Evolutionary conservation across 2,329 filamentous ascomycete species (phyloP), one percentile per base, ranked within the genome.

Genomic region (Fusarium acutatum): DNA sequence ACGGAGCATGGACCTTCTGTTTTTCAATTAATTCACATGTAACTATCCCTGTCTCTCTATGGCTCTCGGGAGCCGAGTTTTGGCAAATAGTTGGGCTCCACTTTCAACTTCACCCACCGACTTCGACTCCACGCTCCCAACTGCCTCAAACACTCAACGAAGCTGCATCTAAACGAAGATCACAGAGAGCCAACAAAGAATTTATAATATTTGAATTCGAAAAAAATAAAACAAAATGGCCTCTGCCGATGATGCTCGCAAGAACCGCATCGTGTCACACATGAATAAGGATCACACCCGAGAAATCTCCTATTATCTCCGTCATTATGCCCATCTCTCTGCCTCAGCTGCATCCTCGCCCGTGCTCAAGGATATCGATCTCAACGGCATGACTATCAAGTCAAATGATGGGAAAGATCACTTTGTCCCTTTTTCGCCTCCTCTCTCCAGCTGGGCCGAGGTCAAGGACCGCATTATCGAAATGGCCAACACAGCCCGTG

Each of bases 251-350:
- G 77, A 76, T 53, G 77, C 76, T 40, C 75, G 79, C 65, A 82
- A 79, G 52, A 73, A 75, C 43, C 82, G 83, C 75, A 84, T 85
- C 81, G 89, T 96, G 79, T 86, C 86, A 38, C 95, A 98, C 85
- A 96, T 98, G 94, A 97, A 98, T 84, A 85, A 86, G 47, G 93
- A 96, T 82, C 96, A 97, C 83, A 85, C 87, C 58, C 88, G 90
- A 75, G 94, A 94, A 65, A 90, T 97, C 56, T 84, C 88, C 64
- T 88, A 92, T 79, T 97, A 95, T 82, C 89, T 97, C n/a, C 91
- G 91, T 72, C 89, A 94, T 81, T 94, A 91, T 84, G 86, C 85
- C 79, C 81, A 85, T 22, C 84, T 94, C 49, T 88, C 91, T 22
- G 78, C 87, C 13, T 81, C 83, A 67, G 83, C 87, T 56, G 88